Base-by-base conservation (phyloP, 805 yeast species). In the Wickerhamomyces bovis region DNA sequence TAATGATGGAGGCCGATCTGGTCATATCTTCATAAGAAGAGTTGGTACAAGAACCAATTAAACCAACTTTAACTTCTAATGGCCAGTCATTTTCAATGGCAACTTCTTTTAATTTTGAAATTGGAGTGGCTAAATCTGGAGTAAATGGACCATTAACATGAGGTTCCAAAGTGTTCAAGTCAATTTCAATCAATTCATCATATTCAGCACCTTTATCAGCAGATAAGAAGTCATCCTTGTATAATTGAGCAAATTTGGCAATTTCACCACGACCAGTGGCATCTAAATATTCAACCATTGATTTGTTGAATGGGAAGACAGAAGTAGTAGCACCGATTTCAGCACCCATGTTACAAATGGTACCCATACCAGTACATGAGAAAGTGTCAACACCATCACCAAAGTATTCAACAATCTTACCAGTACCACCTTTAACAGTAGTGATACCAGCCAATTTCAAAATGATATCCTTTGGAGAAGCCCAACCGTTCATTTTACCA, bases 271-370 rank as follows among this genome's bases (percentile, higher is more conserved):
- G 86, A 58, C 81, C 82, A 49, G 98, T 92, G 47, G 95, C 94
- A 53, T 78, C 70, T 68, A 92, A 79, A 75, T 90, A 92, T 56
- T 84, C 85, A 67, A 73, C 80, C 87, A 87, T 90, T 55, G 92
- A 84, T 64, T 82, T 79, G 77, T 88, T 89, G 87, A 78, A 89
- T 68, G 98, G 98, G 95, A 90, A 90, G 51, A 87, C 88, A 42
- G 97, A 90, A 48, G 98, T 90, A 53, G 98, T 90, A 51, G 97
- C 97, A 74, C 98, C 98, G 59, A 90, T 89, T 74, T 90, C 98
- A 57, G 98, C 98, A 77, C 98, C 98, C 98, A 90, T 90, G 72
- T 90, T 90, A 80, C 98, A 90, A 73, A 90, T 90, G 61, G 98
- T 90, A 67, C 95, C 98, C 98, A 90, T 90, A 79, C 98, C 98